Evolutionary conservation across 768 basidiomycete species (phyloP).

Genomic region (Mycena vitilis): DNA sequence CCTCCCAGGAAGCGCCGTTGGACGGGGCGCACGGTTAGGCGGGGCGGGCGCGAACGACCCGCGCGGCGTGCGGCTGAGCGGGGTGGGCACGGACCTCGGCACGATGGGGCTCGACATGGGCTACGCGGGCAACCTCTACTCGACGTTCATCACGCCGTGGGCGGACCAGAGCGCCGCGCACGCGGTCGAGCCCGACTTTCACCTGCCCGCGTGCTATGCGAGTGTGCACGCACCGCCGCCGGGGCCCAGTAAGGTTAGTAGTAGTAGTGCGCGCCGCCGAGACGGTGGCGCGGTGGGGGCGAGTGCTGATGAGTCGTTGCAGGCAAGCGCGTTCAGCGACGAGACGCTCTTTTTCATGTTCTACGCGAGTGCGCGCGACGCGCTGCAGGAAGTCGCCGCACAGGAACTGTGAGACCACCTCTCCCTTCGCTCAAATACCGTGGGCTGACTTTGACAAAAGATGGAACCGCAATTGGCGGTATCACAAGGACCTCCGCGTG

Average conservation of each 20-base stretch:
- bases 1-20: not conserved
- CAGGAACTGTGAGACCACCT: conserved; percentile 63
- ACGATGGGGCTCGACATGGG: conserved; percentile 93
- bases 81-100: conserved; percentile 91
- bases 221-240: conserved; percentile 91
- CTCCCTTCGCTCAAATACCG: conserved; percentile 21
- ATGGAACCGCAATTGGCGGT: conserved; percentile 95
- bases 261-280: conserved; percentile 40
- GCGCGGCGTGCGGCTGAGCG: conserved; percentile 60
- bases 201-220: conserved; percentile 88
- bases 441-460: conserved; percentile 52
- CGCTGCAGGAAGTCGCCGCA: conserved; percentile 93
- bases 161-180: conserved; percentile 88
- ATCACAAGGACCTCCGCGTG: conserved; percentile 90
- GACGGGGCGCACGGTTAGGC: conserved; percentile 16
- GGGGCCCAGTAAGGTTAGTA: conserved; percentile 80
- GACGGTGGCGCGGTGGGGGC: not conserved
- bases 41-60: conserved; percentile 11
- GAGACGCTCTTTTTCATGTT: conserved; percentile 99
- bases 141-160: conserved; percentile 97
- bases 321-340: conserved; percentile 86
- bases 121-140: conserved; percentile 86
- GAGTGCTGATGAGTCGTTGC: conserved; percentile 8
- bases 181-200: conserved; percentile 91
- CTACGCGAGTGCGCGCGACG: conserved; percentile 93